A percentile compares a stretch with the other conserved stretches of the same genome.
phyloP scores from a whole-genome alignment of 768 basidiomycete species.

The Crepidotus variabilis region DNA sequence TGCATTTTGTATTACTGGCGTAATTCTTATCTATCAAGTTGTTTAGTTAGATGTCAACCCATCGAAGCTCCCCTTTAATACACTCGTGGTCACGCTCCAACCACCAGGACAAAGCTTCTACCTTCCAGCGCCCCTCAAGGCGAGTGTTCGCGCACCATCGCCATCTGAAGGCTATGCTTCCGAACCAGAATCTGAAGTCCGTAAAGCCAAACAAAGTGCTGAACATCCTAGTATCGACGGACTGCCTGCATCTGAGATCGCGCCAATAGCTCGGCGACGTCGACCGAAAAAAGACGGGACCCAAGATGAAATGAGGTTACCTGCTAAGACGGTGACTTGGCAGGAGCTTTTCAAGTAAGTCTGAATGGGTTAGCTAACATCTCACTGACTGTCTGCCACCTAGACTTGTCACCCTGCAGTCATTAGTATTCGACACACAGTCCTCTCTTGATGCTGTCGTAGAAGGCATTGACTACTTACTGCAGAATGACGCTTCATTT shows the following conservation, averaged over 20 bases:
- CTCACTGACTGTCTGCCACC: not conserved
- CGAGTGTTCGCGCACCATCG: conserved; percentile 44
- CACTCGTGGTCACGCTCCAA: conserved; percentile 61
- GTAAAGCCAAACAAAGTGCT: conserved; percentile 33
- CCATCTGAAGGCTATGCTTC: conserved; percentile 64
- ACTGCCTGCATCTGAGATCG: conserved; percentile 7
- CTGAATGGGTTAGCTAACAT: conserved; percentile 6
- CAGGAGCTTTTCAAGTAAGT: conserved; percentile 73
- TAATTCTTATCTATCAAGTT: conserved; percentile 11
- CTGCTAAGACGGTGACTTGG: conserved; percentile 50
- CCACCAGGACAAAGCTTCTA: conserved; percentile 61
- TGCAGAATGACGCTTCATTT: conserved; percentile 36
- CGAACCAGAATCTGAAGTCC: conserved; percentile 60
- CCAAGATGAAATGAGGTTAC: conserved; percentile 9
- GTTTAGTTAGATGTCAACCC: conserved; percentile 26
- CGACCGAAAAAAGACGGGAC: conserved; percentile 23
- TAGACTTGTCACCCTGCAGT: conserved; percentile 53
- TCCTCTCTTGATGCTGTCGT: conserved; percentile 45
- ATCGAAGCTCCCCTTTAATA: conserved; percentile 63
- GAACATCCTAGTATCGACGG: conserved; percentile 10
- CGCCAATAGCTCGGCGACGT: conserved; percentile 26
- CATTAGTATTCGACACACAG: conserved; percentile 48
- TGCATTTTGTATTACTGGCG: not conserved
- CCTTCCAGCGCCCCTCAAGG: conserved; percentile 36
- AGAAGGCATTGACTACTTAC: conserved; percentile 40